phyloP scores from a whole-genome alignment of 192 early-diverging fungal genomes.

The Diversispora eburnea region DNA sequence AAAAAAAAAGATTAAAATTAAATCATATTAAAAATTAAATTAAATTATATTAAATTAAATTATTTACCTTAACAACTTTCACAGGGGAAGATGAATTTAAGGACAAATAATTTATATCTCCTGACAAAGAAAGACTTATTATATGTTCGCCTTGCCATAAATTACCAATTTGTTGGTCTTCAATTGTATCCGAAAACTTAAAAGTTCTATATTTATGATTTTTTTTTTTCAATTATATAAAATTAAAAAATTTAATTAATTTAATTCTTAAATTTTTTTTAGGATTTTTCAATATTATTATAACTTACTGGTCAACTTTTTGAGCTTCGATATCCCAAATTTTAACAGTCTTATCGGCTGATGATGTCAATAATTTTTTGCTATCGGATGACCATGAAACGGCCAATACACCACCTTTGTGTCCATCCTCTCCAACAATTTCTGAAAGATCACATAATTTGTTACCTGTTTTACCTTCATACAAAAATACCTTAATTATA shows the following conservation, averaged over 20 bases:
- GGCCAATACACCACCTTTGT: slow-evolving; percentile 80
- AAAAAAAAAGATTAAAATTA: neutral
- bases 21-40: slow-evolving; percentile 26
- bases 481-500: slow-evolving; percentile 71
- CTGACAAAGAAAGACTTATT: slow-evolving; percentile 77
- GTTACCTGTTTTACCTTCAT: slow-evolving; percentile 89
- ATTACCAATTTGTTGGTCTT: slow-evolving; percentile 91
- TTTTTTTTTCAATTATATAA: neutral
- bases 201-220: slow-evolving; percentile 45
- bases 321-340: slow-evolving; percentile 84
- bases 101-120: slow-evolving; percentile 85
- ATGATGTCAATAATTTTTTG: slow-evolving; percentile 70
- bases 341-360: slow-evolving; percentile 82
- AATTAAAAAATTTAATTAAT: no score
- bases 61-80: slow-evolving; percentile 50
- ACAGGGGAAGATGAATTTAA: slow-evolving; percentile 46
- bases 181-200: slow-evolving; percentile 45
- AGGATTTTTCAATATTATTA: neutral
- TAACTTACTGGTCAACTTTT: slow-evolving; percentile 57
- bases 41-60: neutral
- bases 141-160: slow-evolving; percentile 79
- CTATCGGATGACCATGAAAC: slow-evolving; percentile 86
- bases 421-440: slow-evolving; percentile 47
- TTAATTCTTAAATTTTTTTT: neutral
- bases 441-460: slow-evolving; percentile 52